Base-by-base conservation (phyloP, 2,329 filamentous ascomycete genomes). In the Plectosphaerella cucumerina region DNA sequence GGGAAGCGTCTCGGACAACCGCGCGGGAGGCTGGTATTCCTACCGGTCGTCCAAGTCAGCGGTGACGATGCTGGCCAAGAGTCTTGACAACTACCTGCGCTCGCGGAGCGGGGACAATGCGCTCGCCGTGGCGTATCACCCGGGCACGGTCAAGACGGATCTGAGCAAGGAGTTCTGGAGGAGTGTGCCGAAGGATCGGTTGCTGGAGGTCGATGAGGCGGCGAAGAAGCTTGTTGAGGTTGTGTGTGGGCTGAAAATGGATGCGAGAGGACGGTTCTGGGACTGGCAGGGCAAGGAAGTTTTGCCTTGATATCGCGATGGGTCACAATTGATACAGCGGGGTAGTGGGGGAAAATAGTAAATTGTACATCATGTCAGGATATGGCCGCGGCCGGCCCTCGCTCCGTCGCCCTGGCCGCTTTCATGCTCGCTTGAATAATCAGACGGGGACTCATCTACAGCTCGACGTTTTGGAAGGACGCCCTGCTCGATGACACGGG, bases 31-130 rank as follows among this genome's bases (percentile, higher is more conserved):
- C 0, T 94, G 89, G 90, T 95, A 90, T 66, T 84, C 78, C 50
- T 94, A 94, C 66, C 84, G 90, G 14, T 81, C 86, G 8, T 86
- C 81, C 49, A 95, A 94, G 67, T 82, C 88, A 0, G 88, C 78
- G 2, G 82, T 93, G 4, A 90, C 85, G 56, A 85, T 85, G 61
- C 52, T 90, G 12, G 81, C 82, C 8, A 88, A 85, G 68, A 86
- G 80, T 6, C 84, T 90, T 54, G 89, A 94, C 64, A 75, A 87
- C 23, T 80, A 84, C 61, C 68, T 94, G 31, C 67, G 68, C 34
- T 72, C 76, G 4, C 74, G 76, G 41, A 77, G 78, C 52, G 82
- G 77, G 0, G 77, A 80, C 1, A 82, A 80, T 48, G 87, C 86
- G 0, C 73, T 90, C 57, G 82, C 83, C 1, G 70, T 95, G 11